phyloP scores from a whole-genome alignment of 805 yeast genomes.

The Lipomyces oligophaga region DNA sequence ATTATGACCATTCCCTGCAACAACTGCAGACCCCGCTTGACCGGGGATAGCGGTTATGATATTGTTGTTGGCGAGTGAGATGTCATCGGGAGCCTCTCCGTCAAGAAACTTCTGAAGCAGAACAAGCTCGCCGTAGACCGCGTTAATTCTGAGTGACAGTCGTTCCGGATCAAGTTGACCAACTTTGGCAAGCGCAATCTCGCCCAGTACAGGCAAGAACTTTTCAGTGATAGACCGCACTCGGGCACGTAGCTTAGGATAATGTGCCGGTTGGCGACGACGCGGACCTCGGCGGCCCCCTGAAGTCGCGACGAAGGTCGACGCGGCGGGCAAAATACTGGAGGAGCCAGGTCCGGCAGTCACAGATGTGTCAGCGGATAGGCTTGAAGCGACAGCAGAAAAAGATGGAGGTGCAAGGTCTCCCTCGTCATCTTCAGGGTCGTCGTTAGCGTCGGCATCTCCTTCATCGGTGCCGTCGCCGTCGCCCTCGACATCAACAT shows the following conservation, averaged over 20 bases:
- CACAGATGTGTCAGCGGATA: not conserved
- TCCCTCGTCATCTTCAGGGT: constrained; percentile 3
- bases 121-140: constrained; percentile 22
- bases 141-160: constrained; percentile 9
- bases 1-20: not conserved
- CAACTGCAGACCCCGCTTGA: not conserved
- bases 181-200: constrained; percentile 25
- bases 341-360: not conserved
- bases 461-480: constrained; percentile 1
- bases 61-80: not conserved
- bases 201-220: constrained; percentile 28
- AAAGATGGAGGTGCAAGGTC: constrained; percentile 7
- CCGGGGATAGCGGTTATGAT: constrained; percentile 1
- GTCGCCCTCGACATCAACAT: not conserved
- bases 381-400: not conserved
- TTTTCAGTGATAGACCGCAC: constrained; percentile 19
- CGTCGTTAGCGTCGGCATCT: not conserved
- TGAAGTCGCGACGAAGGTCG: not conserved
- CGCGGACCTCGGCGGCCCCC: constrained; percentile 10
- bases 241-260: constrained; percentile 16
- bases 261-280: constrained; percentile 26
- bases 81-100: constrained; percentile 15
- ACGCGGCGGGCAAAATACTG: not conserved
- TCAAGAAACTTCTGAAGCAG: constrained; percentile 19
- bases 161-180: constrained; percentile 21